Conservation (phyloP, 2,329 filamentous ascomycete genomes). For the Fusarium sp. region DNA sequence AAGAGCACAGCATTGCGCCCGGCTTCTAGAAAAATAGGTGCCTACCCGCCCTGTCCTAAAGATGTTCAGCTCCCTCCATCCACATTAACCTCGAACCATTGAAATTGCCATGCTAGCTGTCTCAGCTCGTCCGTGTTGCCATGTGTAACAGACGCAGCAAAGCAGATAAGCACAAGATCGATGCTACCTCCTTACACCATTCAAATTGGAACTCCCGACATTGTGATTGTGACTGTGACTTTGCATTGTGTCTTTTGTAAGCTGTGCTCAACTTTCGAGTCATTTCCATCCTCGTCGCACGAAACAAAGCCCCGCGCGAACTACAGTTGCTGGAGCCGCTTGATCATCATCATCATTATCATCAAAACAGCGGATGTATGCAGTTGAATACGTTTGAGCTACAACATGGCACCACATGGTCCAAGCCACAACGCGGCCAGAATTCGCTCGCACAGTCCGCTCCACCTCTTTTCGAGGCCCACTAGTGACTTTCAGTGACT, state of each 20-base stretch:
- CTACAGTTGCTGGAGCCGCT: background rate
- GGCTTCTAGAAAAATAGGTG: background rate
- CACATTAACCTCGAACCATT: background rate
- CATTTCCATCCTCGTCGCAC: conserved; percentile 20
- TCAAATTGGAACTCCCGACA: background rate
- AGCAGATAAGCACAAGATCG: conserved; percentile 29
- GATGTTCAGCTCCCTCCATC: conserved; percentile 1
- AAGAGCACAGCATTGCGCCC: background rate
- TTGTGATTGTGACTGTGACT: background rate
- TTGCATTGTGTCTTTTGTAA: background rate
- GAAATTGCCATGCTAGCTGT: conserved; percentile 4
- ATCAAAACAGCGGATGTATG: conserved; percentile 2
- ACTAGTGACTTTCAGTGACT: background rate
- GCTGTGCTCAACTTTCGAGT: conserved; percentile 20
- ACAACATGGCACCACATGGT: conserved; percentile 29
- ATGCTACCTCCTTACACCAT: conserved; percentile 4
- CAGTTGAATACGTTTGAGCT: conserved; percentile 1
- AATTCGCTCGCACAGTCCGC: conserved; percentile 13
- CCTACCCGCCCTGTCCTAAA: background rate
- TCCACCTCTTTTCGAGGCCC: background rate
- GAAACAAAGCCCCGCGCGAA: conserved; percentile 1
- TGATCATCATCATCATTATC: conserved; percentile 6
- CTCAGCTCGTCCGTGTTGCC: conserved; percentile 21
- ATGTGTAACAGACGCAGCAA: conserved; percentile 15
- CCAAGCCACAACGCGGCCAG: conserved; percentile 12